Base-by-base conservation (phyloP, 2,329 filamentous ascomycete species). In the Fusarium irregulare region DNA sequence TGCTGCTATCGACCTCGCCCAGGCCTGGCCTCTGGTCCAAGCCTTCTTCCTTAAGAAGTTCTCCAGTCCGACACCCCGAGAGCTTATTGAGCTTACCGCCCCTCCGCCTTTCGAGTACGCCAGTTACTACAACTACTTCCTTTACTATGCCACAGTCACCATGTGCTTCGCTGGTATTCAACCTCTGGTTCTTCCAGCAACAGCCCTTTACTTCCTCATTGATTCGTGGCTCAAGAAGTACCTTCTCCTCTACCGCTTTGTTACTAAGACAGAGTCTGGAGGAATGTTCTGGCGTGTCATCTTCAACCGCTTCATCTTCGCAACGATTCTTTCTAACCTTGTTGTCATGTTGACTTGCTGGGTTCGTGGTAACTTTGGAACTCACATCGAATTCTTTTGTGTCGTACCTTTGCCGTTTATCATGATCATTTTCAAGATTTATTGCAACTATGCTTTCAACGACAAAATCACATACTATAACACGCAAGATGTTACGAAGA, bases 51-150 rank as follows among this genome's bases (percentile, higher is more conserved):
- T 91, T 66, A 91, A 93, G 77, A 95, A 91, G 58, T 96, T 98
- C 75, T 87, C 93, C 27, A 91, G 89, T 66, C 95, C 95, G 5
- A 98, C 96, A 4, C 96, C 96, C 7, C 88, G 96, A 72, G 92
- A 97, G 78, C 84, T 96, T 72, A 98, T 98, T 72, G 93, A 97
- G 79, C 88, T 96, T 76, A 97, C 94, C 1, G 96, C 96, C 6
- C 96, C 96, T 2, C 94, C 93, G 4, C 85, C 93, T 1, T 98
- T 99, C 78, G 94, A 98, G 73, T 98, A 98, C 76, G 93, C 96
- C 62, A 93, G 89, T 73, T 98, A 98, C 82, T 99, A 98, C 86
- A 98, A 98, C 80, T 98, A 97, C 79, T 98, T 98, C 80, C 85
- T 98, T 30, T 99, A 93, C 82, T 99, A 98, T 82, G 86, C 92